Conservation (phyloP, 768 basidiomycete species). For the Wakefieldia striispora region DNA sequence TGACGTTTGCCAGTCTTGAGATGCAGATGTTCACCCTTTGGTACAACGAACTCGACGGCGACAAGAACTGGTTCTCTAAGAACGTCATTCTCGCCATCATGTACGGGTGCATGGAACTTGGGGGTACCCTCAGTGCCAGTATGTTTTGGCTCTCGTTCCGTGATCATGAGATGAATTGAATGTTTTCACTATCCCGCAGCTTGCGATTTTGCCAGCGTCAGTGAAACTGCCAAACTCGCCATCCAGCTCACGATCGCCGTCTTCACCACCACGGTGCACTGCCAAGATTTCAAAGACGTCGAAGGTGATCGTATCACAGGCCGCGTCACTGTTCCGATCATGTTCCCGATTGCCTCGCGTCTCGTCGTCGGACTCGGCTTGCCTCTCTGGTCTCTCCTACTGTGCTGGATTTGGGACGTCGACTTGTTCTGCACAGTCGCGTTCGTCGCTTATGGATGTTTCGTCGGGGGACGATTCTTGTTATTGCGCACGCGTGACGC, state of each 20-base stretch:
- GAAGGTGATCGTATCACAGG: conserved; percentile 41
- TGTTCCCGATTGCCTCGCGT: conserved; percentile 38
- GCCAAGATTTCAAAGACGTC: conserved; percentile 48
- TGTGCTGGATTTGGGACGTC: conserved; percentile 37
- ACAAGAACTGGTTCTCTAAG: conserved; percentile 39
- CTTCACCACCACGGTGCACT: conserved; percentile 46
- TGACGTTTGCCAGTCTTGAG: conserved; percentile 33
- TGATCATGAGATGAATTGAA: neutral
- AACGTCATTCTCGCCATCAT: conserved; percentile 40
- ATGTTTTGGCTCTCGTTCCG: conserved; percentile 1
- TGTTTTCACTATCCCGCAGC: neutral
- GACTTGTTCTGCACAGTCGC: conserved; percentile 21
- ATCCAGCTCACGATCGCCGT: conserved; percentile 37
- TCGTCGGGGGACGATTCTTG: conserved; percentile 36
- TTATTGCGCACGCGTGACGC: conserved; percentile 24
- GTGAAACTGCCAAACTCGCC: conserved; percentile 30
- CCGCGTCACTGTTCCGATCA: conserved; percentile 44
- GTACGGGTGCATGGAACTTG: conserved; percentile 37
- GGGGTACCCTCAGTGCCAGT: conserved; percentile 40
- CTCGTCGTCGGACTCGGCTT: conserved; percentile 34
- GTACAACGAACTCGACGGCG: conserved; percentile 40
- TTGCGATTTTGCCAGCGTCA: conserved; percentile 22
- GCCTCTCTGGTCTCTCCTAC: conserved; percentile 36
- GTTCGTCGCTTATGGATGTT: conserved; percentile 33
- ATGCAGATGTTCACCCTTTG: conserved; percentile 33